phyloP scores from a whole-genome alignment of 2,329 filamentous ascomycete species.

The Mycosphaerella sp. region DNA sequence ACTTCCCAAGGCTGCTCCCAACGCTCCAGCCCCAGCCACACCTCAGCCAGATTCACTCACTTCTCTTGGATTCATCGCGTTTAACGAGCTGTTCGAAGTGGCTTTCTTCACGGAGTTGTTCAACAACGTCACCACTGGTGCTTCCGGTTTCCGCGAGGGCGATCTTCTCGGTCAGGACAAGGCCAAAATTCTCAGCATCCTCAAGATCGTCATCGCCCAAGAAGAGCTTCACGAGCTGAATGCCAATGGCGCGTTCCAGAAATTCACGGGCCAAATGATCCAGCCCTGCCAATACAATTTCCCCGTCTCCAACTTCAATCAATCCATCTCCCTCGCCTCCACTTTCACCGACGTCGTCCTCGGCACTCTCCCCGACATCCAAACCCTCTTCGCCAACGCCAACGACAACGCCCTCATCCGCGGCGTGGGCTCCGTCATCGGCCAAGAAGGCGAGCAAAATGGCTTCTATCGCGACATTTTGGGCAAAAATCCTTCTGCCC shows the following conservation, averaged over 20 bases:
- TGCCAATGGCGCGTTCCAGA: slow-evolving; percentile 51
- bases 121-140: slow-evolving; percentile 55
- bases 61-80: slow-evolving; percentile 60
- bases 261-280: slow-evolving; percentile 45
- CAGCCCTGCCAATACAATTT: slow-evolving; percentile 60
- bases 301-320: slow-evolving; percentile 50
- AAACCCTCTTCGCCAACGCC: slow-evolving; percentile 35
- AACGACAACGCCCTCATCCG: slow-evolving; percentile 31
- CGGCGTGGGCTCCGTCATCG: slow-evolving; percentile 51
- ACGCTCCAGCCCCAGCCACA: slow-evolving; percentile 41
- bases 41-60: slow-evolving; percentile 35
- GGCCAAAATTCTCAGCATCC: slow-evolving; percentile 39
- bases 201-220: slow-evolving; percentile 54
- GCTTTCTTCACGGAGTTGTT: slow-evolving; percentile 61
- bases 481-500: slow-evolving; percentile 52
- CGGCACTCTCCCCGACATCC: slow-evolving; percentile 57
- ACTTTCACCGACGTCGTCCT: slow-evolving; percentile 64
- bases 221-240: slow-evolving; percentile 60
- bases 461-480: slow-evolving; percentile 59
- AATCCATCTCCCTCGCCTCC: slow-evolving; percentile 54
- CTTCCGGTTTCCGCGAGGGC: slow-evolving; percentile 33
- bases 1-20: slow-evolving; percentile 36
- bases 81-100: slow-evolving; percentile 66
- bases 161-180: slow-evolving; percentile 44
- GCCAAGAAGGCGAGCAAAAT: slow-evolving; percentile 68